These are phyloP conservation scores for Pholiota adiposa DNA, from an alignment of 1,284 basidiomycete species.

Conservation along the genomic window DNA sequence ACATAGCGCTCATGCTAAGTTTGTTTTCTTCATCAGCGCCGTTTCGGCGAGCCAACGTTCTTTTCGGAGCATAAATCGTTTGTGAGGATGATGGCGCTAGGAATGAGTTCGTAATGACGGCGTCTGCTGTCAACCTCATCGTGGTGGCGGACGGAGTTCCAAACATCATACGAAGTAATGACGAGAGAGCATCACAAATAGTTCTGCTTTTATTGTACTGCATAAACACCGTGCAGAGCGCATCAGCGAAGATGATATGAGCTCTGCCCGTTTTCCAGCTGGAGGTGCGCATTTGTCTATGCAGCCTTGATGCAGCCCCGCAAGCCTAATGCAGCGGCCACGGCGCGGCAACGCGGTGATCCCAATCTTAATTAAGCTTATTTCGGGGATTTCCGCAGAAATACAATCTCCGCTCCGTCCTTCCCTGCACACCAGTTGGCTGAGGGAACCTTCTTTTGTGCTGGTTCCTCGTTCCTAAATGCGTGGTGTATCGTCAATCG, in stretches of 20 bases:
- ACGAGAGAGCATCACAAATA: not conserved
- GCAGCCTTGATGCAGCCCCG: not conserved
- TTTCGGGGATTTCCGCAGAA: not conserved
- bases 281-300: no score
- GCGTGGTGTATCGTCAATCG: not conserved
- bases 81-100: not conserved
- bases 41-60: not conserved
- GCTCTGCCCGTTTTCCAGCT: not conserved
- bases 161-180: not conserved
- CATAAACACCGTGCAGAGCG: not conserved
- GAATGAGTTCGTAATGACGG: not conserved
- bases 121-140: not conserved
- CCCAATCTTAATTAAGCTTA: not conserved
- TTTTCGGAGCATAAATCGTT: not conserved
- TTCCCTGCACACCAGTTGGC: not conserved
- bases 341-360: not conserved
- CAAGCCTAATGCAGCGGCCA: not conserved
- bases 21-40: not conserved
- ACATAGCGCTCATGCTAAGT: no score
- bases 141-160: not conserved
- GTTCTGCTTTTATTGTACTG: not conserved
- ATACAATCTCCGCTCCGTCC: constrained; percentile 5
- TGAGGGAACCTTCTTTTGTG: not conserved
- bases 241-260: not conserved
- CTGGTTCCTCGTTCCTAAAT: constrained; percentile 11